Evolutionary conservation across 1,284 basidiomycete genomes (phyloP), one percentile per base, ranked within the genome.

Genomic region (Phellopilus nigrolimitatus): DNA sequence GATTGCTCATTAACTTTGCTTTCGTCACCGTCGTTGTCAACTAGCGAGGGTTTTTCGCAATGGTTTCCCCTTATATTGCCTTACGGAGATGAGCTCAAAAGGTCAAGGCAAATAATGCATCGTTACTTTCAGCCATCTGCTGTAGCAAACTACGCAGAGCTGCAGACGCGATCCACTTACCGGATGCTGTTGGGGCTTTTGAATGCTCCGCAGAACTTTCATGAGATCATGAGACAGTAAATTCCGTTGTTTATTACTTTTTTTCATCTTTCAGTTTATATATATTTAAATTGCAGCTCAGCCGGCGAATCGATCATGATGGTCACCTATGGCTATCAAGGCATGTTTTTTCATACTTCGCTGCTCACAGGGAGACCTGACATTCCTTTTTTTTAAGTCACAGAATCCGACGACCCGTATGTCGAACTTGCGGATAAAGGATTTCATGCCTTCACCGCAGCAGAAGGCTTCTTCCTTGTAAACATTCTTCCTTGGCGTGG

Each of bases 401-500:
- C 13, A 12, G 19, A 44, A 22, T 39, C 34, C 15, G 39, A 55
- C 17, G 57, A 60, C 40, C 59, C 57, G 10, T 53, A 49, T 17
- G 38, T 59, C 10, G 31, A 36, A 12, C 31, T 59, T 3, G 54
- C 40, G n/a, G 53, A 54, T 13, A 43, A 40, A 22, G 53, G 47
- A 1, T 24, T 54, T 9, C 28, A 43, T 9, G 31, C 36, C 4
- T 37, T 49, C 9, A 13, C 49, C 15, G 41, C 39, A 4, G 41
- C 49, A 15, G 31, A 51, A 19, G 45, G 39, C 8, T 53, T 53
- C 30, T 53, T 40, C 46, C 27, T 53, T 22, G 45, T 53, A 3
- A 53, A 53, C 30, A 19, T 36, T n/a, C n/a, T 54, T 12, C 47
- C 47, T n/a, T 45, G 45, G 37, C 21, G 42, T 44, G 22, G 31